Evolutionary conservation across 371 early-diverging fungal genomes (phyloP).

Genomic region (Coemansia sp.): DNA sequence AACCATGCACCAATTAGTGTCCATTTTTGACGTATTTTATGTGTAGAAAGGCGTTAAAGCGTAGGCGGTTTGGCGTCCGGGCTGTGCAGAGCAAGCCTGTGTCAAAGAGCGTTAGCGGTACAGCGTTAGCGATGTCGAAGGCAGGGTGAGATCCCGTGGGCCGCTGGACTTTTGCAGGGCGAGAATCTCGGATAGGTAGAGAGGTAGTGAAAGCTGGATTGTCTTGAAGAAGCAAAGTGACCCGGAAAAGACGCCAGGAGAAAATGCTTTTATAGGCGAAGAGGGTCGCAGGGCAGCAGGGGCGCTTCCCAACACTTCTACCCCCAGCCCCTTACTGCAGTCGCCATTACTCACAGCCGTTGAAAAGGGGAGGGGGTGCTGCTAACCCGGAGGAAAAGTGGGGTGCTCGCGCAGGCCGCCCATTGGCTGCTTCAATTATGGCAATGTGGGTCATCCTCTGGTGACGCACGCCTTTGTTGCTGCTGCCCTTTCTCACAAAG

Average conservation of each 20-base stretch:
- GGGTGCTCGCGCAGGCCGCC: conserved; percentile 10
- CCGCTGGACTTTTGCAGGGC: background rate
- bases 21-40: conserved; percentile 39
- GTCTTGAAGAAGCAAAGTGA: background rate
- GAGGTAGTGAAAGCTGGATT: background rate
- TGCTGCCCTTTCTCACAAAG: conserved; percentile 1
- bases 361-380: background rate
- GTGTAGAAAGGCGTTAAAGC: conserved; percentile 1
- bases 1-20: conserved; percentile 54
- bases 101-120: background rate
- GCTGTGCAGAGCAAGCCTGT: background rate
- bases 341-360: background rate
- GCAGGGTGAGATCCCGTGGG: background rate
- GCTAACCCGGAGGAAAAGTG: background rate
- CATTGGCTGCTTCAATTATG: conserved; percentile 7
- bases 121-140: conserved; percentile 3
- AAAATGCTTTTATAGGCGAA: conserved; percentile 6
- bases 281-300: conserved; percentile 2
- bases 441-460: background rate
- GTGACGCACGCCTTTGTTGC: conserved; percentile 1
- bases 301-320: conserved; percentile 6
- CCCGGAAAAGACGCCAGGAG: background rate
- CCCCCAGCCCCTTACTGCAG: conserved; percentile 11
- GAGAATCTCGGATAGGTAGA: background rate
- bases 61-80: background rate